Evolutionary conservation across 2,329 filamentous ascomycete species (phyloP).

Genomic region (Pestalotiopsis sp.): DNA sequence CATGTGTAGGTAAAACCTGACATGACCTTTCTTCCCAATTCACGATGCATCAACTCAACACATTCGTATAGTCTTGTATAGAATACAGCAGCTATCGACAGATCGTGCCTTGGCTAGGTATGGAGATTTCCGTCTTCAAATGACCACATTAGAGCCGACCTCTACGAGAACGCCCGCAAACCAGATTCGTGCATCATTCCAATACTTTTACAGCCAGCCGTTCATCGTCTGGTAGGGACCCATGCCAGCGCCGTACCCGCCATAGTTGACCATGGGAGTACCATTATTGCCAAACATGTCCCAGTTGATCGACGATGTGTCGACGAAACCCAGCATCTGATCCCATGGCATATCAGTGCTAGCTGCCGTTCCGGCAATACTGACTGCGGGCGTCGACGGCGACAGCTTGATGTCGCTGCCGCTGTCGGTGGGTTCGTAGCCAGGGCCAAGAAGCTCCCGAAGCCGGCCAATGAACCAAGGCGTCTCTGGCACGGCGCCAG

Average conservation of each 20-base stretch:
- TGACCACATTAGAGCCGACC: not conserved
- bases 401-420: conserved; percentile 22
- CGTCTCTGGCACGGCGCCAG: conserved; percentile 40
- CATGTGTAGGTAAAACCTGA: too few species aligned
- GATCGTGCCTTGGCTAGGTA: not conserved
- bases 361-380: conserved; percentile 11
- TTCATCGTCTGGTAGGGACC: conserved; percentile 15
- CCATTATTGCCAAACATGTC: conserved; percentile 30
- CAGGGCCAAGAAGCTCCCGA: conserved; percentile 42
- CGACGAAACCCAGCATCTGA: conserved; percentile 34
- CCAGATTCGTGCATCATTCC: not conserved
- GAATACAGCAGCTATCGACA: not conserved
- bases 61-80: not conserved
- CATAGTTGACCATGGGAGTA: conserved; percentile 1
- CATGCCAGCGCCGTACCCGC: not conserved
- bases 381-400: conserved; percentile 8
- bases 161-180: conserved; percentile 16
- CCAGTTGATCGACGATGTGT: conserved; percentile 30
- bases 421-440: conserved; percentile 36
- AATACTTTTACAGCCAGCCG: conserved; percentile 14
- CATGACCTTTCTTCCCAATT: too few species aligned
- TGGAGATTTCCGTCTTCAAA: conserved; percentile 4
- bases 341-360: conserved; percentile 31
- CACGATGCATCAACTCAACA: too few species aligned
- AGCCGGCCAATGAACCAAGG: conserved; percentile 51